Conservation (phyloP, 805 yeast genomes). For the Yamadazyma sp. region DNA sequence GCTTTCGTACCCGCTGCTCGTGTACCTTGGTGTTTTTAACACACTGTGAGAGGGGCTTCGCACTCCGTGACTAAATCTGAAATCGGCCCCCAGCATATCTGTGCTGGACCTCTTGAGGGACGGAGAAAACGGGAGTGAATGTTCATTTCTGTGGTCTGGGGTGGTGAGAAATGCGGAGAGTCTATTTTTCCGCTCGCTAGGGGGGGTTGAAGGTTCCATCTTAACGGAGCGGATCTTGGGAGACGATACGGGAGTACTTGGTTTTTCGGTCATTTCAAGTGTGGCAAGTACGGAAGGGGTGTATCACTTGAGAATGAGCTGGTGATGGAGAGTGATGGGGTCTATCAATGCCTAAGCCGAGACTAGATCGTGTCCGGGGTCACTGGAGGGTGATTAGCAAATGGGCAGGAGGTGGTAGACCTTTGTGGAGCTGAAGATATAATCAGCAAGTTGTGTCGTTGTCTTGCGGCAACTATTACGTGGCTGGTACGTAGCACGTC, state of each 20-base stretch:
- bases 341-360: no score
- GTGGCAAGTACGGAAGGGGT: no score
- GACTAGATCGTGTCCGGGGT: no score
- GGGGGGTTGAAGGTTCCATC: slow-evolving; percentile 32
- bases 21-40: slow-evolving; percentile 36
- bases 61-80: slow-evolving; percentile 24
- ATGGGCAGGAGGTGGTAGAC: no score
- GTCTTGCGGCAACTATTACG: no score
- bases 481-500: no score
- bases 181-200: slow-evolving; percentile 24
- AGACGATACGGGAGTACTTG: slow-evolving; percentile 36
- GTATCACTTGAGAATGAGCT: no score
- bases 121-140: slow-evolving; percentile 40
- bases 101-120: slow-evolving; percentile 36
- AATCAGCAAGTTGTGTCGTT: no score
- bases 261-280: slow-evolving; percentile 23
- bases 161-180: slow-evolving; percentile 34
- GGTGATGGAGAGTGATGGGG: no score
- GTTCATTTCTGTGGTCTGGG: slow-evolving; percentile 33
- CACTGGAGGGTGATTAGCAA: no score
- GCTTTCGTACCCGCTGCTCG: slow-evolving; percentile 32
- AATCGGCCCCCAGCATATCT: slow-evolving; percentile 36
- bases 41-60: slow-evolving; percentile 25
- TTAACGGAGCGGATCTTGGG: slow-evolving; percentile 25
- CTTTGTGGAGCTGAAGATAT: no score